phyloP scores from a whole-genome alignment of 768 basidiomycete genomes.

The Tephrocybe sp. region DNA sequence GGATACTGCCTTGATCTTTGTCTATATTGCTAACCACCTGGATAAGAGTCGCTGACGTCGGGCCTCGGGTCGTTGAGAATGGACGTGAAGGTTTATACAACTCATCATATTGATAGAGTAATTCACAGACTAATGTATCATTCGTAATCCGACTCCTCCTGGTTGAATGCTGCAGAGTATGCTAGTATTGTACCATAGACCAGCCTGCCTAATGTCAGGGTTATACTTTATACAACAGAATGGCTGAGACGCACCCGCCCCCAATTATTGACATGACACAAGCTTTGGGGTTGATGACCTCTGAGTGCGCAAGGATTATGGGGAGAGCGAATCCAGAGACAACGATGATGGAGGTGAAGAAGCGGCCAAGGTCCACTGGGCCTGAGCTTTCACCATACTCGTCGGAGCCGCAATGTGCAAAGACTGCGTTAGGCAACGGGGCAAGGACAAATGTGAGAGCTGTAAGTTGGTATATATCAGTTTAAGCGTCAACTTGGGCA shows the following conservation, averaged over 20 bases:
- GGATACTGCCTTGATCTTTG: too few species aligned
- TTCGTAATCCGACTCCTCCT: constrained; percentile 83
- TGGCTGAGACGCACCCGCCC: constrained; percentile 64
- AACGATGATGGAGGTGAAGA: constrained; percentile 88
- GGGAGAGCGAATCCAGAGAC: constrained; percentile 94
- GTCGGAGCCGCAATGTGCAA: constrained; percentile 89
- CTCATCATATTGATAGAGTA: constrained; percentile 10
- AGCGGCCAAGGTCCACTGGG: constrained; percentile 88
- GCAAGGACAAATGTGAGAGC: constrained; percentile 95
- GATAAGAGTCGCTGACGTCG: too few species aligned
- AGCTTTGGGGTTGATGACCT: constrained; percentile 80
- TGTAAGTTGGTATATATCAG: constrained; percentile 3
- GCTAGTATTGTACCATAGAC: constrained; percentile 92
- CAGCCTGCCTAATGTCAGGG: constrained; percentile 40
- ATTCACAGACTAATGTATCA: constrained; percentile 29
- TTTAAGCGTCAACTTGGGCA: not conserved
- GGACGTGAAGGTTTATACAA: constrained; percentile 6
- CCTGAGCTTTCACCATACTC: constrained; percentile 78
- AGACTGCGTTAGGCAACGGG: constrained; percentile 92
- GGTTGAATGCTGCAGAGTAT: constrained; percentile 81
- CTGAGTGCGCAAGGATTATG: constrained; percentile 88
- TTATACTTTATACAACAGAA: not conserved
- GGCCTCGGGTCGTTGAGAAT: too few species aligned
- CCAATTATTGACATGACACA: constrained; percentile 95
- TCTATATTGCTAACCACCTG: too few species aligned